Conservation (phyloP, 441 rosid species). For the Biscutella laevigata region DNA sequence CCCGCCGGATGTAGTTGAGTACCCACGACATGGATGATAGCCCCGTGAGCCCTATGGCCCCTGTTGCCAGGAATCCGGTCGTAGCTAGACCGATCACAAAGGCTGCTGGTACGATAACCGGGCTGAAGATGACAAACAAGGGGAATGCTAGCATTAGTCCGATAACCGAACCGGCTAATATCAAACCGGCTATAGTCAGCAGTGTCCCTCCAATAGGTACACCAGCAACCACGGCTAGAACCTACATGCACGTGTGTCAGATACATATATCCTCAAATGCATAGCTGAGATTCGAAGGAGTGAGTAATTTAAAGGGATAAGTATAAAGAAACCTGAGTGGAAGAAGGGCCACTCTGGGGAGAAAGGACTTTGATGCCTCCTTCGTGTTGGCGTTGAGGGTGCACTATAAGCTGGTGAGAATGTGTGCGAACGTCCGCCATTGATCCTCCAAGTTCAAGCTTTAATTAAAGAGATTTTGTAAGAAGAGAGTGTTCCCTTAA, state of each 20-base stretch:
- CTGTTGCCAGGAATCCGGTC: constrained; percentile 51
- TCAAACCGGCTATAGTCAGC: constrained; percentile 43
- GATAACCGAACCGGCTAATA: constrained; percentile 41
- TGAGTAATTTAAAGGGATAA: neutral
- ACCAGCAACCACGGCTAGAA: constrained; percentile 39
- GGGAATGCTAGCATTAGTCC: constrained; percentile 52
- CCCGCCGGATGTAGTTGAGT: constrained; percentile 30
- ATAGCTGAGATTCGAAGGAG: neutral
- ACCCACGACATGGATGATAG: constrained; percentile 60
- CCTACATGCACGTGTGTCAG: constrained; percentile 26
- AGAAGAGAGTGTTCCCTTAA: constrained; percentile 10
- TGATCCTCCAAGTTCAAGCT: neutral
- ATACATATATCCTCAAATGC: neutral
- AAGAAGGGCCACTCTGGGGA: constrained; percentile 46
- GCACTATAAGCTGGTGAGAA: constrained; percentile 45
- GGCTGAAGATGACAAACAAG: constrained; percentile 57
- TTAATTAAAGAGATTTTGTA: neutral
- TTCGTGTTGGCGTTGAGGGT: constrained; percentile 30
- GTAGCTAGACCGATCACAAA: constrained; percentile 40
- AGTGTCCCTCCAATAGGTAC: constrained; percentile 49
- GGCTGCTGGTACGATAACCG: constrained; percentile 62
- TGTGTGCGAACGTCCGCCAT: constrained; percentile 49
- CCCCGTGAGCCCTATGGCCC: constrained; percentile 66
- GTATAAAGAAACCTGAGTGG: constrained; percentile 45
- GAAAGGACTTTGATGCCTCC: constrained; percentile 25